phyloP scores from a whole-genome alignment of 257 asterid species.

The Penstemon barbatus region DNA sequence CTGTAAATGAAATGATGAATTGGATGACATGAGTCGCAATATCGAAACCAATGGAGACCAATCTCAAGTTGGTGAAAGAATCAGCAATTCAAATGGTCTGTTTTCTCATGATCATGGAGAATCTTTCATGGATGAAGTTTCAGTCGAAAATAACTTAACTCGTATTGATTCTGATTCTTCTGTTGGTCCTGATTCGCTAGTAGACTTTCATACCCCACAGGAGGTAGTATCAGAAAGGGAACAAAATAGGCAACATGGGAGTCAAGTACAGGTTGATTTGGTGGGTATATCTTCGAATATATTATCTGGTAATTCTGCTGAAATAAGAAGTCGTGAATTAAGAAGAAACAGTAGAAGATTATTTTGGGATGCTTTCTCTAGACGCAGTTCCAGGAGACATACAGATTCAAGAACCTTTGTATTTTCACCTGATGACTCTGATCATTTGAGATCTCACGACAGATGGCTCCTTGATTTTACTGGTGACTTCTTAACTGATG shows the following conservation, averaged over 20 bases:
- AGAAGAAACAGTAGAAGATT: constrained; percentile 79
- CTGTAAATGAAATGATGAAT: constrained; percentile 34
- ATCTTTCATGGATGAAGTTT: constrained; percentile 50
- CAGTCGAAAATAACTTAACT: constrained; percentile 51
- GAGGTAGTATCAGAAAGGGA: constrained; percentile 12
- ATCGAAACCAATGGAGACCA: constrained; percentile 31
- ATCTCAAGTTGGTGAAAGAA: constrained; percentile 28
- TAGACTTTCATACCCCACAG: constrained; percentile 36
- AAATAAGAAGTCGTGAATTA: constrained; percentile 50
- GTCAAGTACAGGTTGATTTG: constrained; percentile 54
- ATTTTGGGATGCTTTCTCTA: constrained; percentile 87
- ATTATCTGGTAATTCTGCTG: constrained; percentile 54
- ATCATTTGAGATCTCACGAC: constrained; percentile 49
- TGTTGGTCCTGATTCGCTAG: constrained; percentile 47
- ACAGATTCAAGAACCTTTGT: constrained; percentile 45
- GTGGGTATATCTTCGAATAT: constrained; percentile 50
- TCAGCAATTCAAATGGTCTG: too few relatives aligned
- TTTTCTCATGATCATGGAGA: constrained; percentile 28
- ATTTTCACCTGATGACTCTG: constrained; percentile 54
- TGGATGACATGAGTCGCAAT: constrained; percentile 29
- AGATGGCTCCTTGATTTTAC: constrained; percentile 63
- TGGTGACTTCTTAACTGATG: constrained; percentile 51
- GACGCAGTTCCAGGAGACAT: constrained; percentile 70
- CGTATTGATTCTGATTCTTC: constrained; percentile 31
- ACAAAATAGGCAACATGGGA: constrained; percentile 30